phyloP scores from a whole-genome alignment of 2,329 filamentous ascomycete species.

The Sporothrix variecibatus region DNA sequence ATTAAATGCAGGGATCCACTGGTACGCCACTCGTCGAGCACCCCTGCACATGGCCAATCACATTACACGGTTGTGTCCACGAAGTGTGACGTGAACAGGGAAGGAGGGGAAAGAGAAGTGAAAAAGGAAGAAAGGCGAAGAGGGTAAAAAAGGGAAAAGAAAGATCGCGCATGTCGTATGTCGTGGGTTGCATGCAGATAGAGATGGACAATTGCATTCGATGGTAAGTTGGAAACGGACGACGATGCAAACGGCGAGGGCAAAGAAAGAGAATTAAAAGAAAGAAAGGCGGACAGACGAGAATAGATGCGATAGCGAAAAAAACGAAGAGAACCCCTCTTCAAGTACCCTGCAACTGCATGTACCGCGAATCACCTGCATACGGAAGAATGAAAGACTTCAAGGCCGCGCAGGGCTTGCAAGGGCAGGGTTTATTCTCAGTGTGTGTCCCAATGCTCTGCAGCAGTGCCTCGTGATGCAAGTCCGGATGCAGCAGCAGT shows the following conservation, averaged over 20 bases:
- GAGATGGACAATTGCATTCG: not conserved
- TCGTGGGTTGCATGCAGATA: not conserved
- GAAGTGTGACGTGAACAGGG: not conserved
- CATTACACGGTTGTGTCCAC: constrained; percentile 16
- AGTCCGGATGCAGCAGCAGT: not conserved
- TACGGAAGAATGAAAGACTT: not conserved
- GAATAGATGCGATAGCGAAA: not conserved
- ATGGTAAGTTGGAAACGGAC: not conserved
- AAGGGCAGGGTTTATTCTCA: not conserved
- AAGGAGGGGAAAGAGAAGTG: not conserved
- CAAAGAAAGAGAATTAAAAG: not conserved
- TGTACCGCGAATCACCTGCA: constrained; percentile 18
- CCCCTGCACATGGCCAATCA: constrained; percentile 18
- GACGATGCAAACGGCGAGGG: not conserved
- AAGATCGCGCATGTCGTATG: not conserved
- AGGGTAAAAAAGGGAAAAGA: not conserved
- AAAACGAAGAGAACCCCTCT: not conserved
- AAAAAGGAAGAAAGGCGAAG: not conserved
- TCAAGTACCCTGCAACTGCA: not conserved
- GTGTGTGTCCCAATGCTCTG: constrained; percentile 1
- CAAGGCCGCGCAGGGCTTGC: not conserved
- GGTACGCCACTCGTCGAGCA: not conserved
- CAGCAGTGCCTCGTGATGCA: constrained; percentile 11
- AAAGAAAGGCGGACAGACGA: not conserved
- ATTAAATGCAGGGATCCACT: constrained; percentile 16